These are phyloP conservation scores for Barnettozyma pratensis DNA, from an alignment of 805 yeast genomes.

Conservation along the genomic window DNA sequence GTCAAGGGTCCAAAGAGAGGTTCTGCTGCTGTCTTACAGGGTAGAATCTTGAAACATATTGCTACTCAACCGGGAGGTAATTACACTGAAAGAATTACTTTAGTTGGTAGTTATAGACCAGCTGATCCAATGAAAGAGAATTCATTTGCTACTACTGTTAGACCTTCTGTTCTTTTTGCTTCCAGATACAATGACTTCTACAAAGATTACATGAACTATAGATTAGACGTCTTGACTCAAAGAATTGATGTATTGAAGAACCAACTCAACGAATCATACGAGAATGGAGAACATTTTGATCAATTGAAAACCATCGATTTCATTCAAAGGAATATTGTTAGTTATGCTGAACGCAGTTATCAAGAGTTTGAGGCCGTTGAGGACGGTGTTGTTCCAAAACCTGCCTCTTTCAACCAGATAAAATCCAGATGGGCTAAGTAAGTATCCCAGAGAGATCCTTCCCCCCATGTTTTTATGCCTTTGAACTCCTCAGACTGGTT, in stretches of 20 bases:
- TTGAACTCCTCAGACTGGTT: too few species aligned
- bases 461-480: background rate
- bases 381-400: conserved; percentile 24
- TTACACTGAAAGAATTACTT: conserved; percentile 36
- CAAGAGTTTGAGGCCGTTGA: conserved; percentile 32
- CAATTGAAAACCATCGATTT: conserved; percentile 32
- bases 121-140: conserved; percentile 33
- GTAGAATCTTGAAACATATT: conserved; percentile 40
- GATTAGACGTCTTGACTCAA: conserved; percentile 30
- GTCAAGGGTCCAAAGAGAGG: conserved; percentile 41
- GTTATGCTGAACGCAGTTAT: conserved; percentile 28
- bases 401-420: conserved; percentile 17
- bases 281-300: conserved; percentile 29
- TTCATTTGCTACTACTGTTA: conserved; percentile 37
- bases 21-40: conserved; percentile 46
- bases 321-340: conserved; percentile 23
- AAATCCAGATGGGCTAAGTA: conserved; percentile 4
- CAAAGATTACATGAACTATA: conserved; percentile 35
- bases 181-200: conserved; percentile 35
- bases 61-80: conserved; percentile 39
- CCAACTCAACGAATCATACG: conserved; percentile 19
- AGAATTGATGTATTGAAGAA: conserved; percentile 28
- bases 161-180: conserved; percentile 33
- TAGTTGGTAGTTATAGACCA: conserved; percentile 39
- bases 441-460: background rate